Evolutionary conservation across 805 yeast species (phyloP).

Genomic region (Pichia rugopelliculosa): DNA sequence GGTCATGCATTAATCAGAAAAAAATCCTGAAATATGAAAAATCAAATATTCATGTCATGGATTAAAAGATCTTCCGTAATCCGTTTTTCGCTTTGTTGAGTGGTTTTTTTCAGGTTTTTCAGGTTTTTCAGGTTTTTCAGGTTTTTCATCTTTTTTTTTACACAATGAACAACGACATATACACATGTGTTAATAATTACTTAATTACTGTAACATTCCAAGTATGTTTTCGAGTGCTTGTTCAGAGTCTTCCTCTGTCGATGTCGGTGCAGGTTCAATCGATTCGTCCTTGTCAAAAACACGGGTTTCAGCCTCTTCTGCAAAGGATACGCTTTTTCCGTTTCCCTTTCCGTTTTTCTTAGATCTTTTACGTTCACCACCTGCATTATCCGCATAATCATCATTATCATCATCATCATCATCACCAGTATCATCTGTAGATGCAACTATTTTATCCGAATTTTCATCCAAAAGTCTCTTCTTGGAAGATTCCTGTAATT

Average conservation of each 20-base stretch:
- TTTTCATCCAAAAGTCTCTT: background rate
- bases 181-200: background rate
- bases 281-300: conserved; percentile 4
- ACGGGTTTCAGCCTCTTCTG: conserved; percentile 2
- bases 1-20: background rate
- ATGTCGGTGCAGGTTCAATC: background rate
- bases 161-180: no score
- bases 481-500: background rate
- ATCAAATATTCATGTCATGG: background rate
- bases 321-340: conserved; percentile 3
- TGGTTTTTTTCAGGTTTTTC: no score
- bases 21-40: background rate
- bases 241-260: background rate
- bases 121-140: no score
- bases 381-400: conserved; percentile 1
- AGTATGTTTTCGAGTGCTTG: background rate
- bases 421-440: conserved; percentile 9
- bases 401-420: background rate
- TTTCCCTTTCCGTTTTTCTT: background rate
- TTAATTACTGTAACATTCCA: background rate
- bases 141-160: no score
- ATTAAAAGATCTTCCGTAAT: background rate
- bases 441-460: background rate
- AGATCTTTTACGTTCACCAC: background rate
- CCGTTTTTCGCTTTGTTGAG: background rate